A percentile compares a stretch with the other conserved stretches of the same genome.
Evolutionary conservation across 305 asterid species (phyloP).

Genomic region (Stenogyne calaminthoides): DNA sequence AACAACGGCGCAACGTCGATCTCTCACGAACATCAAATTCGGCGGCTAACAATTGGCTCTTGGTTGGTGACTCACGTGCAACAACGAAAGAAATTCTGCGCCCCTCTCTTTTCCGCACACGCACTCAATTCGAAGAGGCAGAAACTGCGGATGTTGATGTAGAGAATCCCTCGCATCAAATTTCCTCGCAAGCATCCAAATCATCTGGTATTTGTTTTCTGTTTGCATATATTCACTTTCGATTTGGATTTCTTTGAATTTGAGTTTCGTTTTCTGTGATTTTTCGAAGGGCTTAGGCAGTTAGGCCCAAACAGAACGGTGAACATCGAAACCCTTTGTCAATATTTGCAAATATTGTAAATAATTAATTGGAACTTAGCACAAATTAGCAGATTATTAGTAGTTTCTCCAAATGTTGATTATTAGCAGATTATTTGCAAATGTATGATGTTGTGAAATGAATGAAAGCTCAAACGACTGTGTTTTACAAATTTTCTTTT

Average conservation of each 20-base stretch:
- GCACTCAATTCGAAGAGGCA: conserved; percentile 30
- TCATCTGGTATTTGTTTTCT: conserved; percentile 31
- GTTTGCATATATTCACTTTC: neutral
- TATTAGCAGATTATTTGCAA: too few relatives aligned
- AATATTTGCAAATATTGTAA: neutral
- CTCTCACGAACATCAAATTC: too few relatives aligned
- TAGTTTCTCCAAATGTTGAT: too few relatives aligned
- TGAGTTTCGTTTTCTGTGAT: neutral
- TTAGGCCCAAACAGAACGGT: neutral
- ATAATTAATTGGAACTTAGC: neutral
- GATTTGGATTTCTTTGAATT: neutral
- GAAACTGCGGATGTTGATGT: conserved; percentile 35
- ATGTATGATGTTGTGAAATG: too few relatives aligned
- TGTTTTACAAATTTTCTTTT: too few relatives aligned
- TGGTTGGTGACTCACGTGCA: too few relatives aligned
- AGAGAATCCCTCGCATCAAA: conserved; percentile 56
- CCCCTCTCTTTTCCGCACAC: neutral
- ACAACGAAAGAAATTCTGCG: neutral
- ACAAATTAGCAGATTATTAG: too few relatives aligned
- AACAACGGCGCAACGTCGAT: too few relatives aligned
- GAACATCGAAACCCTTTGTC: neutral
- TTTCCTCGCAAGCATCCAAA: conserved; percentile 46
- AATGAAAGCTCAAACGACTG: too few relatives aligned
- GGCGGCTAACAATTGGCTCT: too few relatives aligned
- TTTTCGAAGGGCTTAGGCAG: neutral